Percentiles rank a stretch among this genome's conserved stretches.
Evolutionary conservation across 805 yeast genomes (phyloP).

Genomic region (Metschnikowia noctiluminum): DNA sequence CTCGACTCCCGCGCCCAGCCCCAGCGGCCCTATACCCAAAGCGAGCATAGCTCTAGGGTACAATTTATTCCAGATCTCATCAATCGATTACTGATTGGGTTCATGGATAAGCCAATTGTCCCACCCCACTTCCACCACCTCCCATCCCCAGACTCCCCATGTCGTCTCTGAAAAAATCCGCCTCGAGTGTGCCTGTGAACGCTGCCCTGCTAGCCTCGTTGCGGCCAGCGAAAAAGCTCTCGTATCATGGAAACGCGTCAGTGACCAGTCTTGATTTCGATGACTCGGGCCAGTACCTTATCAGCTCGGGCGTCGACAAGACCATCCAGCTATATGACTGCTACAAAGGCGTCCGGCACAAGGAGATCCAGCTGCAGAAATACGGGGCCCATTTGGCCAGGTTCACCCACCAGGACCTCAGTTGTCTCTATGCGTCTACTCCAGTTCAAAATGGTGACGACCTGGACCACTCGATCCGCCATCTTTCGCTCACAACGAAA

Average conservation of each 20-base stretch:
- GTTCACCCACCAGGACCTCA: slow-evolving; percentile 71
- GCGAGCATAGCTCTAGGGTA: too few relatives aligned
- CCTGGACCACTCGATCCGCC: slow-evolving; percentile 73
- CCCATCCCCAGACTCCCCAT: too few relatives aligned
- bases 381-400: slow-evolving; percentile 88
- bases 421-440: slow-evolving; percentile 82
- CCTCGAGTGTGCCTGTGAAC: slow-evolving; percentile 26
- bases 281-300: slow-evolving; percentile 72
- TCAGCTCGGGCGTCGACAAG: slow-evolving; percentile 79
- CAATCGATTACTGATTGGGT: too few relatives aligned
- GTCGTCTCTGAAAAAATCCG: slow-evolving; percentile 14
- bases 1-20: too few relatives aligned
- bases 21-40: too few relatives aligned
- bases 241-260: slow-evolving; percentile 49
- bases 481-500: slow-evolving; percentile 72
- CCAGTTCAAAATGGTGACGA: slow-evolving; percentile 26
- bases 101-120: too few relatives aligned
- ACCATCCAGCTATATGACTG: slow-evolving; percentile 80
- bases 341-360: slow-evolving; percentile 61
- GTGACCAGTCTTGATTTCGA: slow-evolving; percentile 76
- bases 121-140: neutral
- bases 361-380: slow-evolving; percentile 76
- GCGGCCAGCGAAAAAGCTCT: slow-evolving; percentile 45
- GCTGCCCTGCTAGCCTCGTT: slow-evolving; percentile 26
- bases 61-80: too few relatives aligned